These are phyloP conservation scores for Aschersonia sp. DNA, from an alignment of 2,329 filamentous ascomycete genomes.

Conservation along the genomic window DNA sequence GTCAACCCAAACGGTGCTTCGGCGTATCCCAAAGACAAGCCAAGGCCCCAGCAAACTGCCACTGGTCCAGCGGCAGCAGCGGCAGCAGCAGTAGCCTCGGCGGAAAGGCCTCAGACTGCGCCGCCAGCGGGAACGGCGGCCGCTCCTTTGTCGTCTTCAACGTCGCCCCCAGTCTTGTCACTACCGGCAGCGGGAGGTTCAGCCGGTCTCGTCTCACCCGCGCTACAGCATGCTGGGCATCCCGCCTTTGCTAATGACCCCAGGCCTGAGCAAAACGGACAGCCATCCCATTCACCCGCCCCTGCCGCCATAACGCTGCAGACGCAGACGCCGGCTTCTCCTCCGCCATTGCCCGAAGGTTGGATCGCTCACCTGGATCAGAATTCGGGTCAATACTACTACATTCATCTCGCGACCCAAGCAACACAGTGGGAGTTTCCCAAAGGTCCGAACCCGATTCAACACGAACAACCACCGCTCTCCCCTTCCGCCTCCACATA, in stretches of 20 bases:
- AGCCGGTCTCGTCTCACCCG: constrained; percentile 27
- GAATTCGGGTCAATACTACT: constrained; percentile 96
- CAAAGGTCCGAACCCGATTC: constrained; percentile 82
- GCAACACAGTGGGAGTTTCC: constrained; percentile 99
- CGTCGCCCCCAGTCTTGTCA: neutral
- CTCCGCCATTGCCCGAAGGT: constrained; percentile 86
- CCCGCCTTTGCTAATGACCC: constrained; percentile 85
- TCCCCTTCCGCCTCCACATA: constrained; percentile 71
- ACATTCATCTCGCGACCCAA: constrained; percentile 89
- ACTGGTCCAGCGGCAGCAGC: constrained; percentile 5
- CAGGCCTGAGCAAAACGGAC: constrained; percentile 36
- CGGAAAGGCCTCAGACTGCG: constrained; percentile 3
- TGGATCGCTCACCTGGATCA: constrained; percentile 97
- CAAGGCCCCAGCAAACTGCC: constrained; percentile 26
- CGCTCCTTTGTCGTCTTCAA: neutral
- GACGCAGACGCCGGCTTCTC: constrained; percentile 55
- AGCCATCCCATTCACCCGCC: constrained; percentile 26
- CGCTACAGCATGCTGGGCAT: constrained; percentile 50
- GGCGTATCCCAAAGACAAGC: constrained; percentile 70
- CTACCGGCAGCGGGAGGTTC: constrained; percentile 3
- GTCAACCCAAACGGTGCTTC: constrained; percentile 40
- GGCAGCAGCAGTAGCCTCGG: constrained; percentile 9
- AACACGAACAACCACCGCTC: constrained; percentile 66
- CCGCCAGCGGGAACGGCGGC: neutral
- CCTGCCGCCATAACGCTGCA: constrained; percentile 22